Evolutionary conservation across 2,329 filamentous ascomycete species (phyloP), one percentile per base, ranked within the genome.

Genomic region (Dactylellina drechsleri): DNA sequence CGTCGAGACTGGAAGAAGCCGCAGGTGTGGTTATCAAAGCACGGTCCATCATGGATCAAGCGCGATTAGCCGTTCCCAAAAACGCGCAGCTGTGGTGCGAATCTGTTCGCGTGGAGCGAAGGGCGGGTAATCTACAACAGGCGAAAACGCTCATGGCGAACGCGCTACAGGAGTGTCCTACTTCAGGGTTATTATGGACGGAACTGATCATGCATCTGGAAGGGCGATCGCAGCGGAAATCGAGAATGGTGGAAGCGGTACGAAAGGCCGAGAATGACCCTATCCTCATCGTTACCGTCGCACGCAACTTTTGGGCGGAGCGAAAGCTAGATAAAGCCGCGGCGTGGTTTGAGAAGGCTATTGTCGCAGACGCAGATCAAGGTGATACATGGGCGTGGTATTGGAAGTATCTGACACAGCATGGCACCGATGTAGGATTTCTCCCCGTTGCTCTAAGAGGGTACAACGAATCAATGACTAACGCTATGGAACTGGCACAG

Each of bases 341-440:
- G 82, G 93, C 88, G 77, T 99, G 95, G 95, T 99, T 99, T 82
- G 93, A 97, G 83, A 97, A 96, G 83, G 95, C 95, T 0, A 89
- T 97, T 66, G 86, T 97, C 64, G 85, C 95, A 12, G 93, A 99
- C 80, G 88, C 90, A 41, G 93, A 98, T 81, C 84, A 89, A 59
- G 95, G 95, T 59, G 96, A 99, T 83, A 91, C 89, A 10, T 99
- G 96, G 96, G 94, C 93, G 18, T 99, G 94, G 94, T 99, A 97
- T 82, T 95, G 93, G 82, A 93, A 94, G 82, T 99, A 98, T 82
- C 81, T 98, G 77, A 81, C 89, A 78, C 92, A 97, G 85, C 93
- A 99, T 83, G 96, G 95, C 8, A 97, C 93, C 4, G 90, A 92
- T 77, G 84, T 86, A 80, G 80, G 84, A 23, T 82, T 18, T 20